Evolutionary conservation across 1,139 yeast species (phyloP).

Genomic region (Candida sanyaensis): DNA sequence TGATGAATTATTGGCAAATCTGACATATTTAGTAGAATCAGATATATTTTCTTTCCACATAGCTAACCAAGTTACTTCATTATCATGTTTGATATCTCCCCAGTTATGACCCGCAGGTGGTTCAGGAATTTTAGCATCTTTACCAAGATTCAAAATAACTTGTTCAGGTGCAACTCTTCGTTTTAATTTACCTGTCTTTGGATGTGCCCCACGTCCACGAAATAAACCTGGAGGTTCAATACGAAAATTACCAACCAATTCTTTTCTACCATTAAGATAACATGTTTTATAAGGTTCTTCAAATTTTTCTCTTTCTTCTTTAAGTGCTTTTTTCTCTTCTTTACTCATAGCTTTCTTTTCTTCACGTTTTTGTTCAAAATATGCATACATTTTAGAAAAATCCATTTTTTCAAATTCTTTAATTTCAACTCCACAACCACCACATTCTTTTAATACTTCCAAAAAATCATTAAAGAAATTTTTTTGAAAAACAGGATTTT

Average conservation of each 20-base stretch:
- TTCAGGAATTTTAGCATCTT: constrained; percentile 69
- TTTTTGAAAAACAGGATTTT: constrained; percentile 80
- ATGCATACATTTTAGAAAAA: constrained; percentile 70
- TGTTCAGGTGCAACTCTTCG: constrained; percentile 87
- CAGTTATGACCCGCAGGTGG: constrained; percentile 89
- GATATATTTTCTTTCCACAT: constrained; percentile 96
- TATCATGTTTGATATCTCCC: constrained; percentile 89
- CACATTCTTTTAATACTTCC: constrained; percentile 65
- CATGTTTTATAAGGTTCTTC: constrained; percentile 88
- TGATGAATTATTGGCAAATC: constrained; percentile 90
- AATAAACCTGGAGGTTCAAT: constrained; percentile 96
- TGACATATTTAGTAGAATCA: constrained; percentile 80
- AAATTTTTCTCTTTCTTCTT: constrained; percentile 67
- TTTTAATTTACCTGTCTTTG: constrained; percentile 88
- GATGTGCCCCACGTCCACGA: constrained; percentile 97
- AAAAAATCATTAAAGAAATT: constrained; percentile 84
- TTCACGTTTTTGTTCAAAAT: constrained; percentile 71
- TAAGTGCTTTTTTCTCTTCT: constrained; percentile 72
- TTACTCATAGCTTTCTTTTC: constrained; percentile 67
- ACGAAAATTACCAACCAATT: constrained; percentile 89
- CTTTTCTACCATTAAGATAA: constrained; percentile 81
- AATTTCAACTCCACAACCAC: constrained; percentile 54
- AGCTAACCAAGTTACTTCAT: constrained; percentile 93
- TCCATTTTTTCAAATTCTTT: constrained; percentile 70
- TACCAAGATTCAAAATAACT: constrained; percentile 79